Evolutionary conservation across 768 basidiomycete genomes (phyloP).

Genomic region (Tulasnella sp.): DNA sequence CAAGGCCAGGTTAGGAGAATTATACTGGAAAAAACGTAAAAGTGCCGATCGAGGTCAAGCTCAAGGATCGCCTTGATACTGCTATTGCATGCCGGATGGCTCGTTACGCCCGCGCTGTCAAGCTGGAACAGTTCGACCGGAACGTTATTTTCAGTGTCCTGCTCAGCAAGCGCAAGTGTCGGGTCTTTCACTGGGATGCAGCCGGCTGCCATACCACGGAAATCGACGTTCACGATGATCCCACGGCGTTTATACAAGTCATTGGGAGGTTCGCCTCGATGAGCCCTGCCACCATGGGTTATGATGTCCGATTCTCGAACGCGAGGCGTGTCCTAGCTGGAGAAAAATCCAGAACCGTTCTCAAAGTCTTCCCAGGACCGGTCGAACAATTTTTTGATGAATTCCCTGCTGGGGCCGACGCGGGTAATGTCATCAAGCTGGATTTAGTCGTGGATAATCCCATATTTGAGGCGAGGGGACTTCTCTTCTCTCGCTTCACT

Average conservation of each 20-base stretch:
- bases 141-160: conserved; percentile 1
- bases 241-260: neutral
- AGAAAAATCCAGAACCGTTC: neutral
- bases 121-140: conserved; percentile 3
- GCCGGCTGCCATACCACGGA: neutral
- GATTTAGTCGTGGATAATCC: neutral
- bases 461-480: neutral
- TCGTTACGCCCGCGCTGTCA: conserved; percentile 10
- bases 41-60: conserved; percentile 15
- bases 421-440: neutral
- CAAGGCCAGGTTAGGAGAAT: neutral
- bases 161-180: neutral
- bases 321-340: neutral
- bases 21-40: conserved; percentile 10
- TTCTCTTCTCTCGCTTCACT: neutral
- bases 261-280: conserved; percentile 2
- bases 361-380: neutral
- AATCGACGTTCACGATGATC: neutral
- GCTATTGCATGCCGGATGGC: neutral
- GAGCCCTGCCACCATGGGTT: neutral
- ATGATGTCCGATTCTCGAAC: conserved; percentile 13
- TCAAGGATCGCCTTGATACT: neutral
- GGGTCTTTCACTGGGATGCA: neutral
- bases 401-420: neutral
- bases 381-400: neutral